Conservation (phyloP, 208 protist species). For the Strigomonas culicis region DNA sequence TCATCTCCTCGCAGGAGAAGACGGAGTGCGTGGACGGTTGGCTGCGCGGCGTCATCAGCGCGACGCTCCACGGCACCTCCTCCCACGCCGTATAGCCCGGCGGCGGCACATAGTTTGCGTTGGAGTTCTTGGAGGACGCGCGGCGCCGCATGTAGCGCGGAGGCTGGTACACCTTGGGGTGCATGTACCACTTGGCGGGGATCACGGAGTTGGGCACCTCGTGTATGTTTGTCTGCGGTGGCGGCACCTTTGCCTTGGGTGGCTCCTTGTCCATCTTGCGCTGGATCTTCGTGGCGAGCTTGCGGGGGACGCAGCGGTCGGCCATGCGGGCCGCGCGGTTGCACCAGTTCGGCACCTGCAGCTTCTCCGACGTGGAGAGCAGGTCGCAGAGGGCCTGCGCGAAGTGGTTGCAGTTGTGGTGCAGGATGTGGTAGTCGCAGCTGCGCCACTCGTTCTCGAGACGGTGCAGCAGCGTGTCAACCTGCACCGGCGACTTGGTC, state of each 20-base stretch:
- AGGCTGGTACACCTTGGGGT: constrained; percentile 56
- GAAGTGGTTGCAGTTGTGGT: constrained; percentile 93
- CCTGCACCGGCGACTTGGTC: constrained; percentile 72
- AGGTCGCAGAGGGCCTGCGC: constrained; percentile 72
- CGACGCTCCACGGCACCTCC: no score
- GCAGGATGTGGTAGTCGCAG: constrained; percentile 84
- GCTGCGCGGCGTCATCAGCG: no score
- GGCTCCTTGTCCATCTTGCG: constrained; percentile 71
- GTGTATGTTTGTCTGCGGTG: constrained; percentile 19
- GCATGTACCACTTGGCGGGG: constrained; percentile 64
- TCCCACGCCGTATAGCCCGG: background rate
- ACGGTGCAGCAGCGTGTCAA: constrained; percentile 82
- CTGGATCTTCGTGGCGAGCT: constrained; percentile 71
- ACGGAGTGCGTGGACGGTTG: background rate
- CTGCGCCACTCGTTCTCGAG: constrained; percentile 88
- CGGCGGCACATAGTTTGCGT: background rate
- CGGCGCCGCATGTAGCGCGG: constrained; percentile 31
- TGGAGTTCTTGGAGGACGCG: background rate
- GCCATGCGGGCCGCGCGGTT: constrained; percentile 80
- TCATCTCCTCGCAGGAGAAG: no score
- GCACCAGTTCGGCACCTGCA: constrained; percentile 79
- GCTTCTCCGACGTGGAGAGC: constrained; percentile 70
- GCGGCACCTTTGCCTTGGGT: constrained; percentile 36
- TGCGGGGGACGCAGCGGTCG: constrained; percentile 59
- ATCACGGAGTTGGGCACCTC: constrained; percentile 77